Base-by-base conservation (phyloP, 1,284 basidiomycete genomes). In the Agaricales sp. region DNA sequence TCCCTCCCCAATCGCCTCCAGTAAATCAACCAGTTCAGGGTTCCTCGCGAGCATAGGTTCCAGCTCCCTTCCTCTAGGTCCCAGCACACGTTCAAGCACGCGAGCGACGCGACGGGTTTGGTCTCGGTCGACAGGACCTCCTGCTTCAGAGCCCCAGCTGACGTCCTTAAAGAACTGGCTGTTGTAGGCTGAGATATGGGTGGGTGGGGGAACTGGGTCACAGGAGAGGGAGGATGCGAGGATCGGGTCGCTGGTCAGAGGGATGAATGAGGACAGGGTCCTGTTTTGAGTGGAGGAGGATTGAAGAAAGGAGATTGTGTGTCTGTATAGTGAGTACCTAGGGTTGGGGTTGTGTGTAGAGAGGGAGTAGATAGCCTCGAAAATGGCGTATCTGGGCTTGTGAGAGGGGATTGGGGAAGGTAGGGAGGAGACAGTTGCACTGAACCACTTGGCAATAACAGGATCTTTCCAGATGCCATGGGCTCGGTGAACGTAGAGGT, bases 401-500 rank as follows among this genome's bases (percentile, higher is more conserved):
- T 51, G 22, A 73, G 66, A 14, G 66, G 59, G 48, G 64, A 60
- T 55, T 55, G 56, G 51, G 61, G 64, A 53, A 56, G 66, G 48
- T 48, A 59, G 69, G 3, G 70, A 60, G 19, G 63, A 63, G 19
- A 81, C 67, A 1, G 80, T 82, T 11, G 64, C 61, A 2, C 74
- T 60, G 56, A 96, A 80, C 91, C 92, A 96, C 0, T 72, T 58
- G 0, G 76, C 62, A n/a, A 77, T 67, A 0, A 64, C 59, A 0
- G 82, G 66, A 8, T 83, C 77, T 67, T 93, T 95, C 92, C 92
- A 96, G 4, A 94, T 63, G 0, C 81, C 65, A 13, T 68, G 71
- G 0, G 87, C 85, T 4, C 89, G 83, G 44, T 84, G 78, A 1
- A 76, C 87, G 62, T 96, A 96, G 25, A 95, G 77, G 59, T 92